A percentile compares a stretch with the other conserved stretches of the same genome.
phyloP scores from a whole-genome alignment of 2,329 filamentous ascomycete genomes.

The Talaromyces sp. region DNA sequence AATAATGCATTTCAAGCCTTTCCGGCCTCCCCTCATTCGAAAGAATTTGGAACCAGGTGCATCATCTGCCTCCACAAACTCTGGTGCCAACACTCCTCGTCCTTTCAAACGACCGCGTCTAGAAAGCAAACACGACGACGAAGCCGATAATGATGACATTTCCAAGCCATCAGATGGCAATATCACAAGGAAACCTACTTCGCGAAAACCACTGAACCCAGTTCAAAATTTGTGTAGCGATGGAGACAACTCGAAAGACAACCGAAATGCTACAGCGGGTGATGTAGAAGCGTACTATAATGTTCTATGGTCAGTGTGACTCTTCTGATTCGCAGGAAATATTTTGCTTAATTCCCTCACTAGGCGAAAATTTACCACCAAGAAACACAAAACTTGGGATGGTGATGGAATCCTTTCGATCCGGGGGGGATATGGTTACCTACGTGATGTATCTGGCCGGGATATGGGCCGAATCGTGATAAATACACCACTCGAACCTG shows the following conservation, averaged over 20 bases:
- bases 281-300: constrained; percentile 39
- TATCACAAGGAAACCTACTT: constrained; percentile 7
- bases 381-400: constrained; percentile 75
- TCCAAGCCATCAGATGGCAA: constrained; percentile 6
- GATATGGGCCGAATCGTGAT: constrained; percentile 56
- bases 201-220: constrained; percentile 28
- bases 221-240: constrained; percentile 20
- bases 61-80: constrained; percentile 5
- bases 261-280: constrained; percentile 5
- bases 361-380: constrained; percentile 63
- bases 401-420: constrained; percentile 63
- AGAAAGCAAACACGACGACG: constrained; percentile 3
- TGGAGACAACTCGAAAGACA: constrained; percentile 3
- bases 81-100: constrained; percentile 9
- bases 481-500: constrained; percentile 53
- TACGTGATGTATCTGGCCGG: constrained; percentile 59
- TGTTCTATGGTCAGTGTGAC: constrained; percentile 40
- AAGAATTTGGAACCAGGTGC: constrained; percentile 17
- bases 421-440: constrained; percentile 51
- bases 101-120: constrained; percentile 35
- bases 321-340: not conserved
- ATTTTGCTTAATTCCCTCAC: not conserved
- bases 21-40: constrained; percentile 39
- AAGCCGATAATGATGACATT: not conserved
- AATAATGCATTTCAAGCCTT: constrained; percentile 42